Evolutionary conservation across 1,139 yeast species (phyloP), one percentile per base, ranked within the genome.

Genomic region (Blastobotrys malaysiensis): DNA sequence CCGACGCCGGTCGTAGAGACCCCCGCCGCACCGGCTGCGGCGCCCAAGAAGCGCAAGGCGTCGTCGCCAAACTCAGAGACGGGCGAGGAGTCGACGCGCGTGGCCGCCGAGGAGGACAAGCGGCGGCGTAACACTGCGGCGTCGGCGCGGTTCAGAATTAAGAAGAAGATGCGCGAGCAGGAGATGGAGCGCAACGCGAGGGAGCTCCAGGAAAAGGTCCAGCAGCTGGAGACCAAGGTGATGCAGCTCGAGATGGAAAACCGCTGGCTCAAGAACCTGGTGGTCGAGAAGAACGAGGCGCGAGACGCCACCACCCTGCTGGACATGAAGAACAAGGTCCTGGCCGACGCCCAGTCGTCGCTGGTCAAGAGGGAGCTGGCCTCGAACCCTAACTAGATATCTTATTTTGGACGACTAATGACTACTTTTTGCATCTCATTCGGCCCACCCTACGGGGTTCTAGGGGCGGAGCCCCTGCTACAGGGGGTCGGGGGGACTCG

Each of bases 211-310:
- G 88, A 85, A 36, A 69, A 80, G 62, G 82, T 88, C 21, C 75
- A 76, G 52, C 73, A 73, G 24, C 77, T 87, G 59, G 93, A 88
- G 66, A 71, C 77, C 56, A 82, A 83, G 62, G 77, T 83, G 48
- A 76, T 76, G 66, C 88, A 88, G 69, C 69, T 85, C 59, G 95
- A 88, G 70, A 83, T 86, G 86, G 97, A 89, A 71, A 89, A 89
- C 74, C 81, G 82, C 65, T 78, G 93, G 72, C 76, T 89, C 59
- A 79, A 86, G 66, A 85, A 84, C 65, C 75, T 89, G 59, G 90
- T 89, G 22, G 83, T 84, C 43, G 93, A 86, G 64, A 84, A 72
- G 65, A 73, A 71, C 61, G 73, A 79, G 65, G 73, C 73, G 16
- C 62, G 74, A 18, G 72, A 70, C 51, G 59, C 62, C 24, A 52